phyloP scores from a whole-genome alignment of 495 filamentous ascomycete species.

The Hypoxylon lienhwacheense region DNA sequence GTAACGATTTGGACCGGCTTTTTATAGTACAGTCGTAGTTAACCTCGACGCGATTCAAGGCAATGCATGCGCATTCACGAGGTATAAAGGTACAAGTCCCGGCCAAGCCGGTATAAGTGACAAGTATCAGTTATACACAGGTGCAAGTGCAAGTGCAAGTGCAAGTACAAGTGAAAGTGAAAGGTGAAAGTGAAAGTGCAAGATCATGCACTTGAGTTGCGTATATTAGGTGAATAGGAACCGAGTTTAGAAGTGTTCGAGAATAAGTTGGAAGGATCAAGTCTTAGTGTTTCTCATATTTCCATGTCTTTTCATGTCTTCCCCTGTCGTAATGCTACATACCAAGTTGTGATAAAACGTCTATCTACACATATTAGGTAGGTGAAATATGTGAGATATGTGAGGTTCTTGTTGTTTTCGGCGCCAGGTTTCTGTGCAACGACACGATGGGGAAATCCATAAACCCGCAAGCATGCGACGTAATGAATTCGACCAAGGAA shows the following conservation, averaged over 20 bases:
- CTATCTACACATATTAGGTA: conserved; percentile 16
- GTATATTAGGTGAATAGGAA: neutral
- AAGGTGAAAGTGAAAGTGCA: too few relatives aligned
- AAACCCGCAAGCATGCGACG: conserved; percentile 22
- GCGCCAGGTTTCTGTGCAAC: conserved; percentile 26
- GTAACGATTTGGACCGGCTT: too few relatives aligned
- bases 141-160: too few relatives aligned
- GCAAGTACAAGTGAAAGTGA: too few relatives aligned
- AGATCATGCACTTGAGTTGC: neutral
- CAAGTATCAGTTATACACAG: too few relatives aligned
- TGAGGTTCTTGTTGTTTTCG: neutral
- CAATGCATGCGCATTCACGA: neutral
- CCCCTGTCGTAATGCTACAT: conserved; percentile 11
- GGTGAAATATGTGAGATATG: conserved; percentile 2
- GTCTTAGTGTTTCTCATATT: neutral
- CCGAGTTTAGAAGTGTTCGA: conserved; percentile 22
- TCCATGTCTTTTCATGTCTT: conserved; percentile 1
- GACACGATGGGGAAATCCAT: conserved; percentile 13
- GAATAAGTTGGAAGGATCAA: conserved; percentile 18
- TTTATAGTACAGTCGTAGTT: conserved; percentile 3
- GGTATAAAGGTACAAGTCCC: neutral
- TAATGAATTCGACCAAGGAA: conserved; percentile 22
- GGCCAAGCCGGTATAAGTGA: neutral
- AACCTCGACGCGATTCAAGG: conserved; percentile 1
- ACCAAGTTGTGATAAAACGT: conserved; percentile 10